A percentile compares a stretch with the other conserved stretches of the same genome.
phyloP scores from a whole-genome alignment of 139 green algal species.

The Chlorella ohadii region DNA sequence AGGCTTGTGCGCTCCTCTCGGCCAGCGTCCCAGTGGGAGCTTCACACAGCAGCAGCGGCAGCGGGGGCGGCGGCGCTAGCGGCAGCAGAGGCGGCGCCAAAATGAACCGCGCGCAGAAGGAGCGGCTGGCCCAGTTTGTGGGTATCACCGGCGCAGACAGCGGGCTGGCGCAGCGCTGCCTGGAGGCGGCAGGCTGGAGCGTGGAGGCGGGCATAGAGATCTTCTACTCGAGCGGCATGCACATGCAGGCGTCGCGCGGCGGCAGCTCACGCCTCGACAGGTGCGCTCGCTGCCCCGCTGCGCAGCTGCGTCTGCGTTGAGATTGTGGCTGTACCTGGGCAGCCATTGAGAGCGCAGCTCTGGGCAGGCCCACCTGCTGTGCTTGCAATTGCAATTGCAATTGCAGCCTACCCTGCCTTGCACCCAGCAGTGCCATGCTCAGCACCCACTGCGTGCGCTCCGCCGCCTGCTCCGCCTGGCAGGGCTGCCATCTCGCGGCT shows the following conservation, averaged over 20 bases:
- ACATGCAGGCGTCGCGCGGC: neutral
- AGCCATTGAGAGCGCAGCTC: neutral
- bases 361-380: no score
- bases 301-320: no score
- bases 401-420: neutral
- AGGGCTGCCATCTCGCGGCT: slow-evolving; percentile 41
- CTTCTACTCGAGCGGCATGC: slow-evolving; percentile 49
- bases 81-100: neutral
- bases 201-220: slow-evolving; percentile 64
- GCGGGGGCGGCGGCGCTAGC: neutral
- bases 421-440: neutral
- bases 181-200: slow-evolving; percentile 50
- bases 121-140: slow-evolving; percentile 58
- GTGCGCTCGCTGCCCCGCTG: neutral
- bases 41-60: neutral
- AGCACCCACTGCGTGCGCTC: neutral
- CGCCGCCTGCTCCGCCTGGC: neutral
- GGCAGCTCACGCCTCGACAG: neutral
- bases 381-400: no score
- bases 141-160: slow-evolving; percentile 51
- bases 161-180: slow-evolving; percentile 17
- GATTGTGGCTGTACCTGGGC: no score
- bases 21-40: neutral
- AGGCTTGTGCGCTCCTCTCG: neutral
- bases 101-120: slow-evolving; percentile 56